Evolutionary conservation across 2,329 filamentous ascomycete genomes (phyloP).

Genomic region (Plectosphaerella plurivora): DNA sequence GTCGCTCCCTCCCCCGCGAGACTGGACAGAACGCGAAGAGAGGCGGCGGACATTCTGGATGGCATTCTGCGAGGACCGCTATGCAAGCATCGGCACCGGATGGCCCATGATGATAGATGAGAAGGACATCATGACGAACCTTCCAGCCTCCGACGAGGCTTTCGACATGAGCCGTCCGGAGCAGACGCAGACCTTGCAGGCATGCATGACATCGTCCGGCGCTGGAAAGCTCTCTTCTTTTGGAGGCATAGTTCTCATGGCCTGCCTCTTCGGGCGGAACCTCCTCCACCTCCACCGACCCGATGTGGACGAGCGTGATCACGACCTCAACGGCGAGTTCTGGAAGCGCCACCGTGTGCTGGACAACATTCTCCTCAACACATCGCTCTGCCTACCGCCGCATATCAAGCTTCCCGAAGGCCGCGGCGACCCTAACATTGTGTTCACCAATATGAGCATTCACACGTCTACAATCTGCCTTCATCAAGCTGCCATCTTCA

Average conservation of each 20-base stretch:
- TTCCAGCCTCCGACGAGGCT: slow-evolving; percentile 80
- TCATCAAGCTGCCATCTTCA: slow-evolving; percentile 98
- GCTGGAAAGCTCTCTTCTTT: slow-evolving; percentile 71
- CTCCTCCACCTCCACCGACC: slow-evolving; percentile 87
- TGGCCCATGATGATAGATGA: slow-evolving; percentile 97
- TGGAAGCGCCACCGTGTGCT: slow-evolving; percentile 90
- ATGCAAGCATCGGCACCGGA: slow-evolving; percentile 91
- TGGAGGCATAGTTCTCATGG: slow-evolving; percentile 76
- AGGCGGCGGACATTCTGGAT: slow-evolving; percentile 92
- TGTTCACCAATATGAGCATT: slow-evolving; percentile 95
- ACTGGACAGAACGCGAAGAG: slow-evolving; percentile 94
- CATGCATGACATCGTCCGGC: slow-evolving; percentile 68
- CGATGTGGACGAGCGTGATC: slow-evolving; percentile 72
- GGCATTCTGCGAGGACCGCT: slow-evolving; percentile 84
- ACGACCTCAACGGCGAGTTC: slow-evolving; percentile 87
- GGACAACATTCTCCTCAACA: slow-evolving; percentile 88
- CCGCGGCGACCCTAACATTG: slow-evolving; percentile 73
- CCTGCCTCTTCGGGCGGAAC: slow-evolving; percentile 88
- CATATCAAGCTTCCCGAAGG: slow-evolving; percentile 75
- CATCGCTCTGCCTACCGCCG: slow-evolving; percentile 74
- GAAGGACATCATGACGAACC: slow-evolving; percentile 79
- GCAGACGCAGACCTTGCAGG: slow-evolving; percentile 63
- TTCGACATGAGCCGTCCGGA: slow-evolving; percentile 77
- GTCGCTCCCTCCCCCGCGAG: slow-evolving; percentile 76
- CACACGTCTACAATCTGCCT: slow-evolving; percentile 95